These are phyloP conservation scores for Sequoiadendron giganteum DNA, from an alignment of 75 land plant species.

Conservation along the genomic window DNA sequence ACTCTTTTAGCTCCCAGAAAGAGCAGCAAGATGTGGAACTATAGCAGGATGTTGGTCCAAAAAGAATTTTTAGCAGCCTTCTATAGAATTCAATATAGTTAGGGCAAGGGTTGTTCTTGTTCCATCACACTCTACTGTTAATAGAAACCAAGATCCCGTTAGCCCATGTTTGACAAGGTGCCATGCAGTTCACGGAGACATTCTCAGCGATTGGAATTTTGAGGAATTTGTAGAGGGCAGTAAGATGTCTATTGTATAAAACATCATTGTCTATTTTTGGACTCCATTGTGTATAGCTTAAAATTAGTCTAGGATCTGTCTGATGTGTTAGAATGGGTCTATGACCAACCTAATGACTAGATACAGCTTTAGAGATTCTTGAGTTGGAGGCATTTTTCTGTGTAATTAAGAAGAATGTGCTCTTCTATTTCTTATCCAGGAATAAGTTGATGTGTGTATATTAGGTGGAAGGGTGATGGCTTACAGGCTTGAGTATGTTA, in stretches of 20 bases:
- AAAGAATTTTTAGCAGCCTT: neutral
- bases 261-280: neutral
- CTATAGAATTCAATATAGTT: neutral
- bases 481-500: neutral
- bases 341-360: neutral
- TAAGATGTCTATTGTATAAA: slow-evolving; percentile 4
- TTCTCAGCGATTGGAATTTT: slow-evolving; percentile 23
- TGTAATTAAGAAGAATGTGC: neutral
- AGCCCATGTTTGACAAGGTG: slow-evolving; percentile 18
- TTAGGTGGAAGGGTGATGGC: neutral
- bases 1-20: slow-evolving; percentile 11
- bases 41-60: slow-evolving; percentile 6
- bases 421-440: neutral
- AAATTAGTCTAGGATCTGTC: neutral
- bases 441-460: neutral
- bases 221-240: slow-evolving; percentile 16
- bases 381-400: neutral
- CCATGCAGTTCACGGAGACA: slow-evolving; percentile 19
- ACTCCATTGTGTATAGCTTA: neutral
- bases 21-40: slow-evolving; percentile 10
- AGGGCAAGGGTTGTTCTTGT: slow-evolving; percentile 14
- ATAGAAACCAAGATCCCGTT: neutral
- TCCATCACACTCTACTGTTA: neutral
- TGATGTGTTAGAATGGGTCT: neutral
- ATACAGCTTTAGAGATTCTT: neutral